These are phyloP conservation scores for Dendrobium nobile DNA, from an alignment of 106 monocot species.

Conservation along the genomic window DNA sequence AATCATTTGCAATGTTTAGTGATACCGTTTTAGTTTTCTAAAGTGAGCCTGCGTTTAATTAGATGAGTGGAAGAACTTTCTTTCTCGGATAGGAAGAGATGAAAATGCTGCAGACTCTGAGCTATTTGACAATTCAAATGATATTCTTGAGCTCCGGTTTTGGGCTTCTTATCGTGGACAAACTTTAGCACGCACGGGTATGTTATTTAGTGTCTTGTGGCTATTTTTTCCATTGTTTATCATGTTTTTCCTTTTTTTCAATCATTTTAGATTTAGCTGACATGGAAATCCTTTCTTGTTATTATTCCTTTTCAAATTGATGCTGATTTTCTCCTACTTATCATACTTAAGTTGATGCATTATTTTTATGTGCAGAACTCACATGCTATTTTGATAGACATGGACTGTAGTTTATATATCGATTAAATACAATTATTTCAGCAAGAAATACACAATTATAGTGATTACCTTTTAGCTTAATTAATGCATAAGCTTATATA, in stretches of 20 bases:
- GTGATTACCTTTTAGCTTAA: not conserved
- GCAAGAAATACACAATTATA: not conserved
- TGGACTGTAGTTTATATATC: not conserved
- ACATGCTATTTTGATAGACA: not conserved
- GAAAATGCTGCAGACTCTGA: slow-evolving; percentile 53
- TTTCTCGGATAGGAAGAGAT: slow-evolving; percentile 65
- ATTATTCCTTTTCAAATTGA: not conserved
- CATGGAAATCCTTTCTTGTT: not conserved
- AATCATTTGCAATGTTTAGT: not conserved
- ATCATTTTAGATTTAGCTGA: not conserved
- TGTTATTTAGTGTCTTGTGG: not conserved
- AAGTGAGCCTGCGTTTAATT: slow-evolving; percentile 3
- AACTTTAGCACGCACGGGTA: slow-evolving; percentile 92
- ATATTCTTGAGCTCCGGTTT: slow-evolving; percentile 68
- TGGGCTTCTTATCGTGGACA: slow-evolving; percentile 97
- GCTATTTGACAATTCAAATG: slow-evolving; percentile 46
- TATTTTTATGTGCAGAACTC: not conserved
- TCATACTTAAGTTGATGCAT: not conserved
- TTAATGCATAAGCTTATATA: not conserved
- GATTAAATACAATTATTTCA: not conserved
- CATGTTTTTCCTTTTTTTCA: not conserved
- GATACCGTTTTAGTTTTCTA: not conserved
- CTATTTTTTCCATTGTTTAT: not conserved
- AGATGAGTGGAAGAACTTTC: slow-evolving; percentile 95
- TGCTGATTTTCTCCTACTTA: not conserved